These are phyloP conservation scores for Linderniella brevidens DNA, from an alignment of 257 asterid species.

Conservation along the genomic window DNA sequence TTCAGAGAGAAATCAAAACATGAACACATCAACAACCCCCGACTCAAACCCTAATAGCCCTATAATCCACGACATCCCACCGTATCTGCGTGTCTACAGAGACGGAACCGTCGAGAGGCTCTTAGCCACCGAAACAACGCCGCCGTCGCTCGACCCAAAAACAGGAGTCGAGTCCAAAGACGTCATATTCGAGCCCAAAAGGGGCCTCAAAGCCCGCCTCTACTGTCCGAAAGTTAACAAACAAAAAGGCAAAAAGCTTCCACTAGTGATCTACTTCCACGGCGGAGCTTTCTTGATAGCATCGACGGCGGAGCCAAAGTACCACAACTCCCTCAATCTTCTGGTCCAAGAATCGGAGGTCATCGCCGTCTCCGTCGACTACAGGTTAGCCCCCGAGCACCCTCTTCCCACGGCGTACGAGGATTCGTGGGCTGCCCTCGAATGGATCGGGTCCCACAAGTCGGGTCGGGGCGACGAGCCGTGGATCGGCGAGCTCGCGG, in stretches of 20 bases:
- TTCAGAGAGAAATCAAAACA: no score
- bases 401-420: conserved; percentile 37
- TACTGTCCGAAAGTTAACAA: conserved; percentile 23
- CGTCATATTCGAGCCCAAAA: conserved; percentile 18
- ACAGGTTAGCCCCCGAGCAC: conserved; percentile 53
- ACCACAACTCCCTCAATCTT: conserved; percentile 19
- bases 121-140: conserved; percentile 27
- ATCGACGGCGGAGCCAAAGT: conserved; percentile 26
- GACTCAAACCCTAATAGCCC: no score
- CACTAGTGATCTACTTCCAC: conserved; percentile 39
- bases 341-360: conserved; percentile 27
- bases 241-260: conserved; percentile 15
- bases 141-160: conserved; percentile 23
- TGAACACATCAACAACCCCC: no score
- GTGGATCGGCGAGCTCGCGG: conserved; percentile 17
- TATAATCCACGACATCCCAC: conserved; percentile 30
- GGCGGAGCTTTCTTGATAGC: conserved; percentile 39
- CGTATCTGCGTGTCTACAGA: conserved; percentile 30
- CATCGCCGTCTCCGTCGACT: conserved; percentile 32
- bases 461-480: conserved; percentile 18
- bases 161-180: conserved; percentile 48
- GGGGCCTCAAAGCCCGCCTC: conserved; percentile 36
- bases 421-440: conserved; percentile 36
- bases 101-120: conserved; percentile 47
- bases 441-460: conserved; percentile 27